Base-by-base conservation (phyloP, 2,329 filamentous ascomycete genomes). In the Diaporthe citrichinensis region DNA sequence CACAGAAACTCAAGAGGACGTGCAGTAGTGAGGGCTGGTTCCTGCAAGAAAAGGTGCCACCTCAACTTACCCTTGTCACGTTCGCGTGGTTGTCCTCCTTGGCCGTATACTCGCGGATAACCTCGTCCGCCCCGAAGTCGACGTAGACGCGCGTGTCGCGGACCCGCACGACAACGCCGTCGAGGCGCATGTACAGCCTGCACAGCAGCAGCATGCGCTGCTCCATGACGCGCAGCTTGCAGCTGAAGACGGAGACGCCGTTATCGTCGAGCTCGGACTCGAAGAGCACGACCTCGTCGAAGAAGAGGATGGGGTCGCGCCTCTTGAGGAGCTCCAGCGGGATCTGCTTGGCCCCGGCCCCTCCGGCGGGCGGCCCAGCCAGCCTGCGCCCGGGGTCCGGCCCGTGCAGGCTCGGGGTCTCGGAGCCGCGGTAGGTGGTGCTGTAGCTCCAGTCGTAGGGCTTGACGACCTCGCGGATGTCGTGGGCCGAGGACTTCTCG, bases 391-490 rank as follows among this genome's bases (percentile, higher is more conserved):
- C 78, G 12, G 74, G 73, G 9, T 20, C 44, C 71, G 41, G 62
- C 69, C 46, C 34, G 59, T 41, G 55, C 15, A 28, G 14, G 59
- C 53, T 61, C n/a, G 83, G 75, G 75, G 80, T 71, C 76, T 86
- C 82, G 4, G 93, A 95, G 69, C 97, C 97, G 74, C 89, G 90
- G 85, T 98, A 99, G 79, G 93, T 90, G 49, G 96, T 98, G 78
- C 92, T 97, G 86, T 98, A 99, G 77, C 95, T 98, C 97, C 97
- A 99, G 86, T 99, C 97, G 83, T 97, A 99, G 4, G 96, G 96
- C 86, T 96, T 96, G 73, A 99, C 95, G 36, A 98, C 93, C 82
- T 98, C 95, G 82, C 95, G 95, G 83, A 99, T 98, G 74, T 94
- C 94, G 80, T 95, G 93, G 68, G 95, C 94, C 68, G 94, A 93